Conservation (phyloP, 1,284 basidiomycete species). For the Naganishia sp. region DNA sequence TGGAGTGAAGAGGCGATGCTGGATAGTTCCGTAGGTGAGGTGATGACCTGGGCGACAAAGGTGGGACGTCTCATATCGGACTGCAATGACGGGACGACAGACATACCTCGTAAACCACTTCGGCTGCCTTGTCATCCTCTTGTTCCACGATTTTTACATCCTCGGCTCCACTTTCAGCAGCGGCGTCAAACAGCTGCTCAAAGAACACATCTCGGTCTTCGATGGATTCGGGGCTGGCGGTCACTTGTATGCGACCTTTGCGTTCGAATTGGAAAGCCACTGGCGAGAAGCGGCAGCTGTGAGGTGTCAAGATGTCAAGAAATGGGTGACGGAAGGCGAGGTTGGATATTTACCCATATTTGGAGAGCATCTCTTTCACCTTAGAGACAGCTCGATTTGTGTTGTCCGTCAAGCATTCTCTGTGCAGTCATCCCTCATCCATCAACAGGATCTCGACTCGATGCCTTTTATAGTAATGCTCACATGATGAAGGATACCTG, state of each 20-base stretch:
- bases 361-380: slow-evolving; percentile 64
- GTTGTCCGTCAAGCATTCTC: slow-evolving; percentile 77
- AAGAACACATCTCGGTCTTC: slow-evolving; percentile 39
- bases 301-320: slow-evolving; percentile 22
- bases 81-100: background rate
- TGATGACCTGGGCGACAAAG: slow-evolving; percentile 38
- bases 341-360: slow-evolving; percentile 59
- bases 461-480: slow-evolving; percentile 43
- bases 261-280: slow-evolving; percentile 76
- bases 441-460: background rate
- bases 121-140: slow-evolving; percentile 56
- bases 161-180: slow-evolving; percentile 55
- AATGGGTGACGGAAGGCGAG: background rate
- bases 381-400: slow-evolving; percentile 67
- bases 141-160: slow-evolving; percentile 60
- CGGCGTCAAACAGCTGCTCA: slow-evolving; percentile 52
- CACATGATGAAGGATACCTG: slow-evolving; percentile 74
- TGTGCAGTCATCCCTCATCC: slow-evolving; percentile 42
- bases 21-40: slow-evolving; percentile 41
- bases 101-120: slow-evolving; percentile 40
- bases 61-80: background rate
- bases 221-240: slow-evolving; percentile 46
- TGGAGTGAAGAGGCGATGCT: slow-evolving; percentile 19
- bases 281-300: slow-evolving; percentile 68
- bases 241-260: slow-evolving; percentile 66